A percentile compares a stretch with the other conserved stretches of the same genome.
These are phyloP conservation scores for Fonsecaea monophora DNA, from an alignment of 2,329 filamentous ascomycete genomes.

Conservation along the genomic window DNA sequence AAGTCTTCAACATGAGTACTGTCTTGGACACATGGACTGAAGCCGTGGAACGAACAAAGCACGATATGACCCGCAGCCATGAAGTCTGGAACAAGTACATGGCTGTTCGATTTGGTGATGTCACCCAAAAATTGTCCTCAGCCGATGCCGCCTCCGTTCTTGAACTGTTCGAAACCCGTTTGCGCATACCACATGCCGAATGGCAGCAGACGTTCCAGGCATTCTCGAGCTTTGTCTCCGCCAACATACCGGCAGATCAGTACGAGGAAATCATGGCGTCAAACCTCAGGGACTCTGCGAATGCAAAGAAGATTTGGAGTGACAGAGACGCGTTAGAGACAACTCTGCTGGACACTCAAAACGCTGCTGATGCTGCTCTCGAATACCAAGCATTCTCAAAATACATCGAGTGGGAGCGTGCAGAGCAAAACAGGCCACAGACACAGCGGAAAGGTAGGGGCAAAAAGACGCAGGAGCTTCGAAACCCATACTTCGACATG, in stretches of 20 bases:
- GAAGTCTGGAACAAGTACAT: conserved; percentile 68
- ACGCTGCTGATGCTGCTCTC: conserved; percentile 59
- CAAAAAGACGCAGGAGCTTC: conserved; percentile 23
- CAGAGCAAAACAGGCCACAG: conserved; percentile 55
- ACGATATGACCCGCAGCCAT: conserved; percentile 67
- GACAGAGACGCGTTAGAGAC: conserved; percentile 63
- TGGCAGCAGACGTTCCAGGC: conserved; percentile 66
- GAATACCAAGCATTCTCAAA: conserved; percentile 63
- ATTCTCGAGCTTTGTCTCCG: conserved; percentile 67
- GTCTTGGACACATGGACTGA: conserved; percentile 63
- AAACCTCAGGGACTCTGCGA: conserved; percentile 57
- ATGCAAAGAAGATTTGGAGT: conserved; percentile 61
- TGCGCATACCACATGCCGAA: conserved; percentile 64
- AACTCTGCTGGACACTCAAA: conserved; percentile 58
- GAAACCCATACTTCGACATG: conserved; percentile 60
- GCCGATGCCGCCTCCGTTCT: conserved; percentile 59
- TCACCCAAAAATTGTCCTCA: conserved; percentile 55
- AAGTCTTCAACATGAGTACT: conserved; percentile 64
- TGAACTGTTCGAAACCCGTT: conserved; percentile 60
- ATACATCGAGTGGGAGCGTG: conserved; percentile 87
- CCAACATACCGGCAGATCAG: conserved; percentile 56
- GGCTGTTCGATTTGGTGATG: conserved; percentile 61
- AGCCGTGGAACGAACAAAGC: conserved; percentile 63
- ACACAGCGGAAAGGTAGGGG: conserved; percentile 53
- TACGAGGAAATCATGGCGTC: conserved; percentile 64